Evolutionary conservation across 2,329 filamentous ascomycete genomes (phyloP), one percentile per base, ranked within the genome.

Genomic region (Alternaria atra): DNA sequence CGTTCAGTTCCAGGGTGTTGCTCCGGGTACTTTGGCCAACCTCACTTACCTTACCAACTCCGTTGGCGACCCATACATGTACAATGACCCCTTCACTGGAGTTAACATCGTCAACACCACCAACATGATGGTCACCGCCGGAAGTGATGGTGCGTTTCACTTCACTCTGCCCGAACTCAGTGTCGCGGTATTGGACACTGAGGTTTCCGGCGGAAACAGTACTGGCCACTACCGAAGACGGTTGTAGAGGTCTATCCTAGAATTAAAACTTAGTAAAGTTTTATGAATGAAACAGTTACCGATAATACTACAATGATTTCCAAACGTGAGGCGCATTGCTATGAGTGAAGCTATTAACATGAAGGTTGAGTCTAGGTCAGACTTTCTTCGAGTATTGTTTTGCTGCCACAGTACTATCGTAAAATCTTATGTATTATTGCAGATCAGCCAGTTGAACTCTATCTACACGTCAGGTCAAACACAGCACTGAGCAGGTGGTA

Each of bases 131-230:
- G 2, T 77, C 30, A 65, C 54, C 15, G 74, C 74, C 2, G 80
- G 79, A 15, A 67, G 72, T 3, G 76, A 81, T 27, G 86, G 86
- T 2, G 73, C 67, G 2, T 87, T 88, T 65, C 74, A 74, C 43
- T 88, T 88, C 66, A 79, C 71, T 27, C 61, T 89, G 68, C 86
- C 86, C 0, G 78, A 85, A 64, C 74, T 87, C 58, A 87, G 85
- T 65, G 82, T 89, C 50, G 85, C 85, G 13, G 82, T 89, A 2
- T 69, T 89, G 53, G 84, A 87, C 42, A 74, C 72, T 15, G 76
- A 70, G 39, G 43, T 58, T 48, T 12, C 35, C 7, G 46, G 44
- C 42, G 34, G 52, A 39, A 56, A 56, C 17, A 51, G 39, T 20
- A 60, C 52, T 34, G 23, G 30, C 0, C 37, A 39, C 10, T 60